Evolutionary conservation across 345 rosid species (phyloP).

Genomic region (Psidium guajava): DNA sequence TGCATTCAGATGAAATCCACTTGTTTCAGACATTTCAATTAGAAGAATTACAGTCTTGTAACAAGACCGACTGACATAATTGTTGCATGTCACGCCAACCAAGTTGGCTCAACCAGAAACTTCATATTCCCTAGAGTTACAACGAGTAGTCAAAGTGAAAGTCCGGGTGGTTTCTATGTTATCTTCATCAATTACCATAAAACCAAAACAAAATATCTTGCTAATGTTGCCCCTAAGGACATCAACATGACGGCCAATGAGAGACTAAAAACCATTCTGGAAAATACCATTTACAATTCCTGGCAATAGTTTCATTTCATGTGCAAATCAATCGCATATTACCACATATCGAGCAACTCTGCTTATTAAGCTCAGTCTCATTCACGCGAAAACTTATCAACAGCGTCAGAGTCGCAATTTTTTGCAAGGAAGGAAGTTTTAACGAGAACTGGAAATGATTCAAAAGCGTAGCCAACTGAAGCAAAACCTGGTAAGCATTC

Average conservation of each 20-base stretch:
- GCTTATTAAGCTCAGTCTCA: background rate
- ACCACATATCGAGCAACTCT: background rate
- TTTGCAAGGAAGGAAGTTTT: background rate
- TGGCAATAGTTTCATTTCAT: background rate
- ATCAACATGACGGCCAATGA: background rate
- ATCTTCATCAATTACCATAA: background rate
- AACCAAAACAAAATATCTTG: background rate
- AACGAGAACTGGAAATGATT: background rate
- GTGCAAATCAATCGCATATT: background rate
- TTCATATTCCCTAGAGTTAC: background rate
- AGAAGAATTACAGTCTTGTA: background rate
- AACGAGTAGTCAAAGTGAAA: background rate
- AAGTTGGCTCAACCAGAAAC: background rate
- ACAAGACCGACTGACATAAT: background rate
- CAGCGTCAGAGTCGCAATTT: background rate
- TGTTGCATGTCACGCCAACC: background rate
- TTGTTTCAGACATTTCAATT: background rate
- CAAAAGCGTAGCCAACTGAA: background rate
- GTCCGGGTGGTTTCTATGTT: background rate
- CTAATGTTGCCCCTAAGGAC: background rate
- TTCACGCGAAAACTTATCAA: background rate
- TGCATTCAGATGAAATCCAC: background rate
- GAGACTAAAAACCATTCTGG: background rate
- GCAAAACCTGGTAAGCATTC: slow-evolving; percentile 50
- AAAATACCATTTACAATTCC: background rate